Evolutionary conservation across 257 asterid species (phyloP), one percentile per base, ranked within the genome.

Genomic region (Solanum neorickii): DNA sequence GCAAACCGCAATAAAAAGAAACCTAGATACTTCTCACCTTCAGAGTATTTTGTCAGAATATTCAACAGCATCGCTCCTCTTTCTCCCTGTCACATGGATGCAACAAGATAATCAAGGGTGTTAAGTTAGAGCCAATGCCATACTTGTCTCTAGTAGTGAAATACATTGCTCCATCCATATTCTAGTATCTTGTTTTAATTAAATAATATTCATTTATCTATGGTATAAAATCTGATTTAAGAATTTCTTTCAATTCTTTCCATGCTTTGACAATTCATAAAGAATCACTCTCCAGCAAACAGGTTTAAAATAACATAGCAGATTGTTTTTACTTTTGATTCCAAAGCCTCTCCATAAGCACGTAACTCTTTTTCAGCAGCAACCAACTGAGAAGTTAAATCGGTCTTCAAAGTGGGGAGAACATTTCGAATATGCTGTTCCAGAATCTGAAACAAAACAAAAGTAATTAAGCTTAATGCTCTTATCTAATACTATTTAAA

Each of bases 311-410:
- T 80, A 47, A 47, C 15, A 80, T 29, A 80, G 69, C 69, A 80
- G 68, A 80, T 80, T 9, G 25, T 49, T 49, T 18, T 80, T 84
- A 96, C 99, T 96, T 96, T 96, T 35, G 99, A 95, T 89, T 96
- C 99, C 15, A 95, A 92, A 86, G 94, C 93, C 88, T 94, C 99
- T 87, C 99, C 99, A 89, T 91, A 95, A 91, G 98, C 92, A 86
- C 95, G 93, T 66, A 94, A 95, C 94, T 97, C 99, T 90, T 97
- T 97, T 49, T 98, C 99, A 90, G 91, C 99, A 88, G 98, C 89
- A 85, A 92, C 95, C 87, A 97, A 90, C 44, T 90, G 90, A 84
- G 95, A 91, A 87, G 94, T 96, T 88, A 96, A 92, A 87, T 94
- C 97, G 12, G 97, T 88, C 92, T 96, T 97, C 93, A 97, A 88